Base-by-base conservation (phyloP, 2,329 filamentous ascomycete species). In the Fusarium lyarnte region DNA sequence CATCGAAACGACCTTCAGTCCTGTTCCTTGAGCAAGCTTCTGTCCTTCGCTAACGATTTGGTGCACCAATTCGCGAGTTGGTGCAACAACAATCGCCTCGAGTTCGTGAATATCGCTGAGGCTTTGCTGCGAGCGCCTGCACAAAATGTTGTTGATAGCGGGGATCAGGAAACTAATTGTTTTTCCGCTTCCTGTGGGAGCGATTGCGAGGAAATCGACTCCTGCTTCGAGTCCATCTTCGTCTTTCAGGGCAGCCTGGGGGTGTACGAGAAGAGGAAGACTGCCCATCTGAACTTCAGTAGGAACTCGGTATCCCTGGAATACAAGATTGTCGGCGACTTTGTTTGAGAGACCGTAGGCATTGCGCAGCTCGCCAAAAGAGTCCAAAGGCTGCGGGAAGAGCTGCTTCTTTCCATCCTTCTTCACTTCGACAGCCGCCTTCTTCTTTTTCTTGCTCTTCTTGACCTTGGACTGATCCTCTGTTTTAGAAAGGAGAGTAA, bases 121-220 rank as follows among this genome's bases (percentile, higher is more conserved):
- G 8, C 85, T 81, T 74, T 86, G 82, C 42, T 85, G 82, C 2
- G 87, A 84, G 45, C 87, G 83, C 58, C 88, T 83, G 68, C 87
- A 85, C 74, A 93, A 85, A 45, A 97, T 90, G 49, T 89, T 88
- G 78, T 97, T 92, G 75, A 99, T 90, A 6, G 94, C 87, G 0
- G 95, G 95, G 45, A 99, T 93, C 76, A 98, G 82, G 78, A 98
- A 99, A 23, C 94, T 94, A 71, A 99, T 85, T 0, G 96, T 99
- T 85, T 99, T 99, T 47, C 96, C 96, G 80, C 95, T 98, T 29
- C 96, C 96, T 0, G 96, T 99, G 3, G 96, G 96, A 6, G 96
- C 96, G 46, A 98, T 91, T 0, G 94, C 93, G 70, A 99, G 82
- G 42, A 99, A 89, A 84, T 99, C 92, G 8, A 95, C 85, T 13